A percentile compares a stretch with the other conserved stretches of the same genome.
phyloP scores from a whole-genome alignment of 805 yeast genomes.

The Ogataea allantospora region DNA sequence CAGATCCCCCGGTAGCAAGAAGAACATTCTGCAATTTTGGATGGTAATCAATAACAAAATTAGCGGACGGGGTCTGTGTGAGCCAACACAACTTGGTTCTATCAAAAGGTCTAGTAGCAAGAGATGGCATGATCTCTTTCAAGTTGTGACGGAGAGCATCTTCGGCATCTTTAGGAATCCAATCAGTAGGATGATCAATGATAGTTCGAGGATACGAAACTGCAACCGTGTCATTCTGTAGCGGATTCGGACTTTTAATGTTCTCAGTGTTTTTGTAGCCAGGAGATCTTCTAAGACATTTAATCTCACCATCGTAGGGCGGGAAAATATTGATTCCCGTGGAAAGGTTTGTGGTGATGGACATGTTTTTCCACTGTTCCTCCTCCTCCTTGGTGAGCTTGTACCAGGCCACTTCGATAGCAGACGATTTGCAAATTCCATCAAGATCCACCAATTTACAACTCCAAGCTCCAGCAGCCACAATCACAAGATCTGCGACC shows the following conservation, averaged over 20 bases:
- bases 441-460: constrained; percentile 24
- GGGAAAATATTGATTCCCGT: constrained; percentile 30
- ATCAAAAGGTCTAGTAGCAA: constrained; percentile 25
- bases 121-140: constrained; percentile 25
- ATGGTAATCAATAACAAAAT: constrained; percentile 26
- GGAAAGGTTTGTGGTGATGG: constrained; percentile 29
- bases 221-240: background rate
- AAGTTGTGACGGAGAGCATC: constrained; percentile 20
- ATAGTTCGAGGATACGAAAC: constrained; percentile 28
- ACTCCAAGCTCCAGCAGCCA: constrained; percentile 32
- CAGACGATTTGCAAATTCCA: constrained; percentile 16
- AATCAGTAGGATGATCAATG: constrained; percentile 21
- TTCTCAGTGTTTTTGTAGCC: constrained; percentile 26
- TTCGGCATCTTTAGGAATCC: constrained; percentile 31
- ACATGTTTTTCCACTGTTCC: constrained; percentile 25
- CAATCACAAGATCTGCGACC: constrained; percentile 20
- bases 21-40: constrained; percentile 23
- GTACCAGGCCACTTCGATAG: constrained; percentile 30
- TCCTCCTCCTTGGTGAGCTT: constrained; percentile 25
- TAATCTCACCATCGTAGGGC: constrained; percentile 29
- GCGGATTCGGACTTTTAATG: constrained; percentile 23
- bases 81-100: constrained; percentile 30
- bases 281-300: constrained; percentile 26
- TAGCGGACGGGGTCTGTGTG: constrained; percentile 26
- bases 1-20: constrained; percentile 29